These are phyloP conservation scores for Candida lessepsii DNA, from an alignment of 805 yeast species.

Conservation along the genomic window DNA sequence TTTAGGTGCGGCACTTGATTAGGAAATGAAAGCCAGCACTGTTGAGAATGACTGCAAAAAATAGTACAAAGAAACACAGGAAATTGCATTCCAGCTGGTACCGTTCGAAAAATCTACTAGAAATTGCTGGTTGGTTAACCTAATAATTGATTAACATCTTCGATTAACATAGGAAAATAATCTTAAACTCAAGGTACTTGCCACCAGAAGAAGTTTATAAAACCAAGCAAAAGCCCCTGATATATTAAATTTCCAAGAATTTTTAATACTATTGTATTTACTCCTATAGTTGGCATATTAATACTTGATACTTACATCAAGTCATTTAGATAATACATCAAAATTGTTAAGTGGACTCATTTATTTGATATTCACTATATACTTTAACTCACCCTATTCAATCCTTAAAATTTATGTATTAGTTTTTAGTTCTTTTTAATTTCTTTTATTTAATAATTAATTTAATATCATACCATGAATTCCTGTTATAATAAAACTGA, in stretches of 20 bases:
- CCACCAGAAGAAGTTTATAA: neutral
- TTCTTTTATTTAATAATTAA: slow-evolving; percentile 3
- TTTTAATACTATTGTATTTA: neutral
- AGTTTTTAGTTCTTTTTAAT: slow-evolving; percentile 1
- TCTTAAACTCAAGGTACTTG: slow-evolving; percentile 6
- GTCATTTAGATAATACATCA: neutral
- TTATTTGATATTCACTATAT: slow-evolving; percentile 13
- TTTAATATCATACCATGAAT: neutral
- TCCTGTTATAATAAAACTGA: slow-evolving; percentile 17
- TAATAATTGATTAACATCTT: neutral
- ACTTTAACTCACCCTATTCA: slow-evolving; percentile 25
- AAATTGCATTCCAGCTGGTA: neutral
- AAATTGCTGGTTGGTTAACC: slow-evolving; percentile 5
- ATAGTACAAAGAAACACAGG: neutral
- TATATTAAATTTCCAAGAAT: neutral
- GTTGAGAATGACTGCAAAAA: slow-evolving; percentile 5
- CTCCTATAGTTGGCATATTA: neutral
- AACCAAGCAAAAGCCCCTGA: slow-evolving; percentile 5
- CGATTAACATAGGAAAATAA: slow-evolving; percentile 8
- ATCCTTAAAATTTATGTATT: slow-evolving; percentile 16
- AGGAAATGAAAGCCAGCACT: slow-evolving; percentile 14
- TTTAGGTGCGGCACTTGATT: slow-evolving; percentile 3
- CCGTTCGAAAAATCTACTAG: neutral
- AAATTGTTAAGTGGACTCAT: slow-evolving; percentile 14
- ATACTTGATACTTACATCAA: too few species aligned